Conservation (phyloP, 352 stramenopile species). For the Aphanomyces cochlioides region DNA sequence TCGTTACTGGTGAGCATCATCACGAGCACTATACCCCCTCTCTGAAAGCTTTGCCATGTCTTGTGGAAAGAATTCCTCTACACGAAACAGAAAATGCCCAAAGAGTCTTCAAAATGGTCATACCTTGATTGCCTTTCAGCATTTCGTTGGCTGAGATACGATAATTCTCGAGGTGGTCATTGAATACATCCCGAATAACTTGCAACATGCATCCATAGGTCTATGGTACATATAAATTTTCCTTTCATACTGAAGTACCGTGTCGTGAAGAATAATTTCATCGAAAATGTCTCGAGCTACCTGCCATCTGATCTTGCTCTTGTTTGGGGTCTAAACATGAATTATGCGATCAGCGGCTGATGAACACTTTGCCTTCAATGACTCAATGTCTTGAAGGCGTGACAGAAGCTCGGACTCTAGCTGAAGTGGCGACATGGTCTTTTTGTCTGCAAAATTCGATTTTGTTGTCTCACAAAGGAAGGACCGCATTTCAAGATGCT, state of each 20-base stretch:
- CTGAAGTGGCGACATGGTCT: not conserved
- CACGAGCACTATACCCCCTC: too few relatives aligned
- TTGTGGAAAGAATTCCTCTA: too few relatives aligned
- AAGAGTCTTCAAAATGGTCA: too few relatives aligned
- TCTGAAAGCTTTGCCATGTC: too few relatives aligned
- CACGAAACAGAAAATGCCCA: too few relatives aligned
- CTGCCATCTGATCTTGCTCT: not conserved
- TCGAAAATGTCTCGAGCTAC: constrained; percentile 38
- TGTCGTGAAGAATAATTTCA: constrained; percentile 52
- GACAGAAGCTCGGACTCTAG: constrained; percentile 65
- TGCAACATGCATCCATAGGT: constrained; percentile 49
- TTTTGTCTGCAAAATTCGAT: too few relatives aligned
- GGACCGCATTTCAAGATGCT: too few relatives aligned
- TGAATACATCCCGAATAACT: constrained; percentile 62
- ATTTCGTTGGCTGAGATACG: constrained; percentile 15
- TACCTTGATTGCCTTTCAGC: not conserved
- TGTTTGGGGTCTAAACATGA: not conserved
- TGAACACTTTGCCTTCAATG: constrained; percentile 43
- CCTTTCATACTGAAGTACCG: constrained; percentile 34
- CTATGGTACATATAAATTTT: constrained; percentile 28
- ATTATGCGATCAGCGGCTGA: not conserved
- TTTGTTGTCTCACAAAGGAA: too few relatives aligned
- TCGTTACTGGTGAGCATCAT: too few relatives aligned
- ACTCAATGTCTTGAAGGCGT: constrained; percentile 60
- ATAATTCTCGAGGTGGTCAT: constrained; percentile 37